Conservation (phyloP, 23 red algal species). For the Pyropia yezoensis region DNA sequence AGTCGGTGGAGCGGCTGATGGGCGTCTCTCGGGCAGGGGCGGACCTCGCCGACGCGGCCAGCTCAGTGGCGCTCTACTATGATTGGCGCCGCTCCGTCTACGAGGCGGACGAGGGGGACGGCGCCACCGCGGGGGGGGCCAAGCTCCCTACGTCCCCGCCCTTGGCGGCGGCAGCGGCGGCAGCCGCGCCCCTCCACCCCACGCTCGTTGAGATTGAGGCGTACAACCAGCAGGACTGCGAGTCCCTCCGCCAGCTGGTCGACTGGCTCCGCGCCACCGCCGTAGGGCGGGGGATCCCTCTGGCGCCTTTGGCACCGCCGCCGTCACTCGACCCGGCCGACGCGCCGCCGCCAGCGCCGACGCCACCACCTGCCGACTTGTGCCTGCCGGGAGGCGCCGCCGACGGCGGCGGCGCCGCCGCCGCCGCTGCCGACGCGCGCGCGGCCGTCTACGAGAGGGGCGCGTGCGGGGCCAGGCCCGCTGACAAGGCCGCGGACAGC, state of each 20-base stretch:
- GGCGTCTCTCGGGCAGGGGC: constrained; percentile 39
- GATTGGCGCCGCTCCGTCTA: constrained; percentile 47
- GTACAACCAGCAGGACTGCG: constrained; percentile 71
- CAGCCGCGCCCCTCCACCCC: neutral
- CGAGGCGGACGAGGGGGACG: constrained; percentile 8
- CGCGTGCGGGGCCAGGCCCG: constrained; percentile 38
- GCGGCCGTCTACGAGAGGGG: constrained; percentile 7
- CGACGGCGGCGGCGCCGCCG: too few species aligned
- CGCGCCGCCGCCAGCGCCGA: too few species aligned
- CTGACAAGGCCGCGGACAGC: constrained; percentile 29
- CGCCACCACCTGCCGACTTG: too few species aligned
- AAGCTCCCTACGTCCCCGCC: too few species aligned
- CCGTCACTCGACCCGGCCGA: too few species aligned
- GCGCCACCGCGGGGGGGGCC: neutral
- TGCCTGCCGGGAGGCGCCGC: too few species aligned
- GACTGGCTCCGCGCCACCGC: constrained; percentile 23
- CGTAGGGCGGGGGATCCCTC: neutral
- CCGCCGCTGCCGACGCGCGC: too few species aligned
- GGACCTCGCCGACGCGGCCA: constrained; percentile 58
- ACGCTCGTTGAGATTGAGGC: constrained; percentile 28
- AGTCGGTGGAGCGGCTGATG: constrained; percentile 54
- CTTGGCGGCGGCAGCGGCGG: too few species aligned
- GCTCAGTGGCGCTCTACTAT: constrained; percentile 73
- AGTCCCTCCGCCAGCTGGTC: constrained; percentile 39
- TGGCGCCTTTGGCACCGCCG: neutral